Evolutionary conservation across 768 basidiomycete species (phyloP), one percentile per base, ranked within the genome.

Genomic region (Austroboletus festivus): DNA sequence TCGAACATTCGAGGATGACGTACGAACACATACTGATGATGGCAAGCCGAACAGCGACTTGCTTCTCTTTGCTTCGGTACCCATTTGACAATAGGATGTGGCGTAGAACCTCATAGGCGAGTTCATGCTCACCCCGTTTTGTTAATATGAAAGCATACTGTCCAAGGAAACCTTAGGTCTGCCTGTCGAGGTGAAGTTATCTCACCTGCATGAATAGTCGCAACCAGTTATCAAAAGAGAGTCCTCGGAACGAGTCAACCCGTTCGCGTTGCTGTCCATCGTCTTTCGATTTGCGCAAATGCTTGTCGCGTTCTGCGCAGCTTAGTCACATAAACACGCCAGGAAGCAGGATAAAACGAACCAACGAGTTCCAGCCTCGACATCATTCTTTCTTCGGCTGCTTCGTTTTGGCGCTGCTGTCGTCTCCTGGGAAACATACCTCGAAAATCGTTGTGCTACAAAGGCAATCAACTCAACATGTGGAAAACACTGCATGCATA

Each of bases 181-280:
- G 48, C 16, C 15, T 23, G 12, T n/a, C 6, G 11, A 5, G 5
- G 24, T 21, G 16, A 30, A 41, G n/a, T 1, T 33, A 34, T 7
- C 44, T 46, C 44, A 92, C 95, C 75, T 93, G 88, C 73, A 96
- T 81, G 62, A 93, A 83, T 34, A 97, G 59, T 15, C 75, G 73
- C 41, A 95, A 63, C 95, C 95, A 99, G 44, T 87, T 82, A 47
- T 87, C 86, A 56, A 92, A 91, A 4, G 75, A 75, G 30, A 95
- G 73, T 0, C 89, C 89, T 11, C 94, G 83, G 65, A 94, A 97
- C 0, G 80, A 73, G 42, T 83, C 77, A 2, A 88, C 77, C 22
- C 72, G 74, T 18, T 68, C 72, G 3, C 55, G 38, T 50, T 72
- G 72, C 47, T 72, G 66, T 37, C 61, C 61, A 39, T 73, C 75